Percentiles rank a stretch among this genome's conserved stretches.
These are phyloP conservation scores for Backusella tarrabulga DNA, from an alignment of 192 early-diverging fungal genomes.

Conservation along the genomic window DNA sequence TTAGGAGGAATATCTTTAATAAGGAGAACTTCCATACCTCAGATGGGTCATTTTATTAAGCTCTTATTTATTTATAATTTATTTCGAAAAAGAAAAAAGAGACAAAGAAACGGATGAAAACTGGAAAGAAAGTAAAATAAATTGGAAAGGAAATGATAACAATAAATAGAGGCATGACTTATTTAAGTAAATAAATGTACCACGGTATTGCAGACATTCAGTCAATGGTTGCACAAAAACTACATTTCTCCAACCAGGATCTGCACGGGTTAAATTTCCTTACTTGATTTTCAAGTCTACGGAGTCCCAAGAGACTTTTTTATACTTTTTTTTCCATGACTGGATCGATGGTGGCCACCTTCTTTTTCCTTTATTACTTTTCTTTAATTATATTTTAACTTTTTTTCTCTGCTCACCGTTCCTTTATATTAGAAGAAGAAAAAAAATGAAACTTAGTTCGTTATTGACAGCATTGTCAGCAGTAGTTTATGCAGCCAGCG, in stretches of 20 bases:
- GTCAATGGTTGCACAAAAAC: neutral
- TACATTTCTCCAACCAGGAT: neutral
- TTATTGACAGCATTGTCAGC: neutral
- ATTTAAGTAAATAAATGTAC: neutral
- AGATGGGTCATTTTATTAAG: constrained; percentile 16
- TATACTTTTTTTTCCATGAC: constrained; percentile 3
- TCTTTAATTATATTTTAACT: neutral
- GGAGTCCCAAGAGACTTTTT: neutral
- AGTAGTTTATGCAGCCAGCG: neutral
- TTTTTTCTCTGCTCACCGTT: neutral
- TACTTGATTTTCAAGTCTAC: constrained; percentile 1
- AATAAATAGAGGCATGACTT: constrained; percentile 6
- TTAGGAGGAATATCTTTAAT: neutral
- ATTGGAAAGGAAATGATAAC: neutral
- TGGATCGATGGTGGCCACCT: neutral
- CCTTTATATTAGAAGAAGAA: neutral
- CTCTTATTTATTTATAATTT: neutral
- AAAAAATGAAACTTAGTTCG: constrained; percentile 12
- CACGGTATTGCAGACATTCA: neutral
- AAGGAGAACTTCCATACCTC: neutral
- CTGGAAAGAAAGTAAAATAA: neutral
- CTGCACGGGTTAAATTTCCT: neutral
- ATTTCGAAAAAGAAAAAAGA: neutral
- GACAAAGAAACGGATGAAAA: neutral
- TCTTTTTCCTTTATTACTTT: constrained; percentile 1